Base-by-base conservation (phyloP, 1,284 basidiomycete species). In the Melampsora abietis-canadensis region DNA sequence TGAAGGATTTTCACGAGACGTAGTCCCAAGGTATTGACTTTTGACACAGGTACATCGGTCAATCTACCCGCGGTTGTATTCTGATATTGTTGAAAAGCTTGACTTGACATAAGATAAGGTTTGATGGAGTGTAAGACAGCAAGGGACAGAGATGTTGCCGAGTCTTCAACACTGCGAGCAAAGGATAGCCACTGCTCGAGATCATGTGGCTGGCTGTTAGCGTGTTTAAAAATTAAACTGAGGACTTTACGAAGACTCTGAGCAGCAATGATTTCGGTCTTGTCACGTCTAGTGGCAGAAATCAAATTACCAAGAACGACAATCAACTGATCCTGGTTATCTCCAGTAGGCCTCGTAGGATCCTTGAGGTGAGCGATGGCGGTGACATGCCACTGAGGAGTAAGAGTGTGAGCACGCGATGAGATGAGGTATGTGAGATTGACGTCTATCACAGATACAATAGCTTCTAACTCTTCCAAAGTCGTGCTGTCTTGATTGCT, bases 61-160 rank as follows among this genome's bases (percentile, higher is more conserved):
- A 95, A 82, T 21, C 85, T 86, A 27, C 91, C 90, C 0, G 94
- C 94, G 7, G 94, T 85, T 80, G 96, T 92, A 81, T 96, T 98
- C 44, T 94, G 87, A 78, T 91, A 92, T 10, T 91, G 86, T 76
- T 91, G 89, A 57, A 97, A 86, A 8, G 87, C 85, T 1, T 87
- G 87, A 1, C 89, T 87, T 77, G 92, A 91, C 0, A 88, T 84
- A 0, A 88, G 86, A 51, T 86, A 85, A 27, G 84, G 82, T 27
- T 88, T 86, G 66, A 93, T 83, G 1, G 88, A 86, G 10, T 85
- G 82, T 5, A 90, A 82, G 73, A 94, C 44, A 31, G 65, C 48
- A 30, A 75, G 86, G 0, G 88, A 86, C 70, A 90, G 84, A 0
- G 88, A 84, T 0, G 88, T 86, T 77, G 88, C 84, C 0, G 89